phyloP scores from a whole-genome alignment of 495 filamentous ascomycete species.

The Trichoderma erinaceum region DNA sequence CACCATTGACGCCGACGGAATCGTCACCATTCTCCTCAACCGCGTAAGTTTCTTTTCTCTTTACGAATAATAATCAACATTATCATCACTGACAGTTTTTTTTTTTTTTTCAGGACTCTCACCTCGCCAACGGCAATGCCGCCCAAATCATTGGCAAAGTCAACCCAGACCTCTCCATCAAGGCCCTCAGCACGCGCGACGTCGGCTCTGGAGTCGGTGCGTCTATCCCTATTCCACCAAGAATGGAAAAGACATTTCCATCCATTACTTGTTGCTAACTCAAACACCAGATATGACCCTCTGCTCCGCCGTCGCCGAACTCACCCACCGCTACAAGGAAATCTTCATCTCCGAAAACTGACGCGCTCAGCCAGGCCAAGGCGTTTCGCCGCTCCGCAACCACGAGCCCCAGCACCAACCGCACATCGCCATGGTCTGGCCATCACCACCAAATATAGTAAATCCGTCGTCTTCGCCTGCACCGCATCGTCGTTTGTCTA shows the following conservation, averaged over 20 bases:
- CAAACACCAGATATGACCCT: conserved; percentile 4
- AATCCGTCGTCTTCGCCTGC: not conserved
- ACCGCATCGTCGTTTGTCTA: conserved; percentile 3
- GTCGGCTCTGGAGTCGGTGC: conserved; percentile 67
- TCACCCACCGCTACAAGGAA: conserved; percentile 14
- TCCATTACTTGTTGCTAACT: not conserved
- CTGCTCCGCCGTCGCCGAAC: conserved; percentile 15
- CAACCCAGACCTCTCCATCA: conserved; percentile 67
- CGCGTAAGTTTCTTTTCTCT: conserved; percentile 44
- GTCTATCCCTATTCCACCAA: conserved; percentile 20
- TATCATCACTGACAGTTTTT: conserved; percentile 19
- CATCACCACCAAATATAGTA: not conserved
- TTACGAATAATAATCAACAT: not conserved
- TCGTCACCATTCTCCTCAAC: conserved; percentile 65
- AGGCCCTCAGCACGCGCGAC: conserved; percentile 69
- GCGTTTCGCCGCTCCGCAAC: not conserved
- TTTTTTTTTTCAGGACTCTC: conserved; percentile 52
- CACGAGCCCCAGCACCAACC: conserved; percentile 13
- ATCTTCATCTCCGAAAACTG: conserved; percentile 13
- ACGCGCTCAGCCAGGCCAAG: conserved; percentile 13
- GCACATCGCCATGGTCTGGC: conserved; percentile 17
- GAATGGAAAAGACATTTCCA: not conserved
- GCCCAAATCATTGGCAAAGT: conserved; percentile 92
- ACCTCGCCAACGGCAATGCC: conserved; percentile 70
- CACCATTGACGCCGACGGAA: conserved; percentile 67